Percentiles rank a stretch among this genome's conserved stretches.
Evolutionary conservation across 352 stramenopile species (phyloP).

Genomic region (Pythium biforme): DNA sequence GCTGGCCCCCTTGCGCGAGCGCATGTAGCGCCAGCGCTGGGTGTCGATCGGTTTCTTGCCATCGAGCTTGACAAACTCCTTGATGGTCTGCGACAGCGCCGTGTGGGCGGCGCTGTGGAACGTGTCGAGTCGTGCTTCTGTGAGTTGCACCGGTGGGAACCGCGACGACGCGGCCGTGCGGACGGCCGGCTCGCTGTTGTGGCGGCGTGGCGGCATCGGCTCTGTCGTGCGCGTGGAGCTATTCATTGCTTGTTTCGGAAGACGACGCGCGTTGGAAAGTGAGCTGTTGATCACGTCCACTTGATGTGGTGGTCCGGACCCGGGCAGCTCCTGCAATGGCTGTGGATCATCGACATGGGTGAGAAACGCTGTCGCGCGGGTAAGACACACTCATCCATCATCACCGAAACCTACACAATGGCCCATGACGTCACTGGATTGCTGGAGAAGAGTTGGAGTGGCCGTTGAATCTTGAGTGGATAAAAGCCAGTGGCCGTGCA

Average conservation of each 20-base stretch:
- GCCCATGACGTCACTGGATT: too few species aligned
- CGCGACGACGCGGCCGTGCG: not conserved
- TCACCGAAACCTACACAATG: too few species aligned
- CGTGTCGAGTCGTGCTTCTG: slow-evolving; percentile 30
- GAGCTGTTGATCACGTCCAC: not conserved
- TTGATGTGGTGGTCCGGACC: not conserved
- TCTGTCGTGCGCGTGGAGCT: not conserved
- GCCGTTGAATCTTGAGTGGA: too few species aligned
- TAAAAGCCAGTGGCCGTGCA: too few species aligned
- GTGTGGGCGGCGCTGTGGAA: slow-evolving; percentile 38
- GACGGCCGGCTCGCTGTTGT: not conserved
- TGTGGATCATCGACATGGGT: not conserved
- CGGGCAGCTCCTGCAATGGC: not conserved
- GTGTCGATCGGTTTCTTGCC: slow-evolving; percentile 23
- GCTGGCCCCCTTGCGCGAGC: slow-evolving; percentile 27
- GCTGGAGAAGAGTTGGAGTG: too few species aligned
- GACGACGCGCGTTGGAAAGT: not conserved
- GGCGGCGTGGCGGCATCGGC: not conserved
- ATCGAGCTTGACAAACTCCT: slow-evolving; percentile 29
- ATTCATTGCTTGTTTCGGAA: not conserved
- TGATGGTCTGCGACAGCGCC: slow-evolving; percentile 35
- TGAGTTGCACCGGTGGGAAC: slow-evolving; percentile 13
- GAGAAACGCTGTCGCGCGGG: not conserved
- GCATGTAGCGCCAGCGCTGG: slow-evolving; percentile 42
- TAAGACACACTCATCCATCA: too few species aligned